phyloP scores from a whole-genome alignment of 2,329 filamentous ascomycete species.

The Ophidiomyces ophidiicola region DNA sequence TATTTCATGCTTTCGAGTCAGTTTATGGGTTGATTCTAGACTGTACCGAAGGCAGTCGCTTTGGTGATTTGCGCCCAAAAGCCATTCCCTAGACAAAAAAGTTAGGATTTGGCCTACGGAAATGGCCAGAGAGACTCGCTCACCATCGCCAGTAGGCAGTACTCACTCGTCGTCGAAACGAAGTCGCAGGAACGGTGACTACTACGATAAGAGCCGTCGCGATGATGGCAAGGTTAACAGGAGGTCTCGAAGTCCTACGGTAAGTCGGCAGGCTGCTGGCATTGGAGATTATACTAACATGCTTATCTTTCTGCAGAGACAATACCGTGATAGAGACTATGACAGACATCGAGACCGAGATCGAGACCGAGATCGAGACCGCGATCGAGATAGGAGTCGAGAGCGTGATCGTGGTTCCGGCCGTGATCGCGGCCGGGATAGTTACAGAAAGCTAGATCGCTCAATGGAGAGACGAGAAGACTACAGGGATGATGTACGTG shows the following conservation, averaged over 20 bases:
- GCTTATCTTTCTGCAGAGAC: slow-evolving; percentile 42
- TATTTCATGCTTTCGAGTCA: background rate
- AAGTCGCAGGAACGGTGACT: slow-evolving; percentile 42
- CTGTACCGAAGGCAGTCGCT: background rate
- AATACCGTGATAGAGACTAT: slow-evolving; percentile 29
- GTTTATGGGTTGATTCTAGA: background rate
- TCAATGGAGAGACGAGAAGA: slow-evolving; percentile 44
- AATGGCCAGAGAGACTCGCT: slow-evolving; percentile 57
- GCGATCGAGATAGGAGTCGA: slow-evolving; percentile 45
- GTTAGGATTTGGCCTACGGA: slow-evolving; percentile 38
- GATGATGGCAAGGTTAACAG: slow-evolving; percentile 40
- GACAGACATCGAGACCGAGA: slow-evolving; percentile 15
- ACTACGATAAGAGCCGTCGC: slow-evolving; percentile 40
- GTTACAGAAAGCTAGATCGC: slow-evolving; percentile 55
- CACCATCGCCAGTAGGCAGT: slow-evolving; percentile 89
- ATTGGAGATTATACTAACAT: slow-evolving; percentile 6
- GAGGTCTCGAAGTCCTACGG: slow-evolving; percentile 39
- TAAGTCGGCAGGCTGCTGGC: slow-evolving; percentile 21
- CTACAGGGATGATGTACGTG: slow-evolving; percentile 42
- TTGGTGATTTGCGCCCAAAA: slow-evolving; percentile 2
- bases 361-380: slow-evolving; percentile 35
- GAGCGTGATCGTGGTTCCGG: slow-evolving; percentile 54
- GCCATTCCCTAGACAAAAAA: slow-evolving; percentile 7
- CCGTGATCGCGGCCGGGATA: slow-evolving; percentile 46
- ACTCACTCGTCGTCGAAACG: slow-evolving; percentile 61